Conservation (phyloP, 75 land plant genomes). For the Picea glauca region DNA sequence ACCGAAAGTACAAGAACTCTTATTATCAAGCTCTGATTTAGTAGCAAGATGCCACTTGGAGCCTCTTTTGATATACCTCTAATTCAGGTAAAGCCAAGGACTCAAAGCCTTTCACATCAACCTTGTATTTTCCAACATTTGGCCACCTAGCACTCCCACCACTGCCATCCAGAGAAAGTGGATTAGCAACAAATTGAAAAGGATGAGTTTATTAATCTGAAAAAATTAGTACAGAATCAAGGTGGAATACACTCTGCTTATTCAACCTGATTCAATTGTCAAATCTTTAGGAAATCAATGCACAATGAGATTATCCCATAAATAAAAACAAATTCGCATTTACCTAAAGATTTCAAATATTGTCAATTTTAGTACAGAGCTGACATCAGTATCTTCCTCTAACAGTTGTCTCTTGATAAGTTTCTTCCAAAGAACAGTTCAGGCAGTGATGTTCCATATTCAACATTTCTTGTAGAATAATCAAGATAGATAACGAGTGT, state of each 20-base stretch:
- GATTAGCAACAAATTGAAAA: background rate
- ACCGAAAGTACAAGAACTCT: background rate
- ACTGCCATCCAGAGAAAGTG: slow-evolving; percentile 23
- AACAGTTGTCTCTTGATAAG: no score
- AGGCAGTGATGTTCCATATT: no score
- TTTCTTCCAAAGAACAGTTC: no score
- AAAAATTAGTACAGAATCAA: background rate
- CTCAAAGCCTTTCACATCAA: slow-evolving; percentile 76
- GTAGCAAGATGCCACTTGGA: background rate
- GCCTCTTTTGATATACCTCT: slow-evolving; percentile 39
- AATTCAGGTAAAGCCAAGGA: slow-evolving; percentile 75
- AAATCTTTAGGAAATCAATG: background rate
- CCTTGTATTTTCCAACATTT: slow-evolving; percentile 73
- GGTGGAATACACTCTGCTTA: background rate
- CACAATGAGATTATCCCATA: background rate
- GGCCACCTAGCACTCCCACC: slow-evolving; percentile 57
- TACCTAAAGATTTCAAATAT: background rate
- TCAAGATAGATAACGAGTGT: no score
- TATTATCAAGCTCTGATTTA: background rate
- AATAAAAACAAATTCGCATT: background rate
- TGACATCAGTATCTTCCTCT: no score
- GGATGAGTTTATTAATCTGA: background rate
- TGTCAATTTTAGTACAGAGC: no score
- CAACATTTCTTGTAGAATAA: no score
- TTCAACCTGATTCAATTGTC: background rate